Percentiles rank a stretch among this genome's conserved stretches.
These are phyloP conservation scores for Tricholoma sp. DNA, from an alignment of 768 basidiomycete species.

Conservation along the genomic window DNA sequence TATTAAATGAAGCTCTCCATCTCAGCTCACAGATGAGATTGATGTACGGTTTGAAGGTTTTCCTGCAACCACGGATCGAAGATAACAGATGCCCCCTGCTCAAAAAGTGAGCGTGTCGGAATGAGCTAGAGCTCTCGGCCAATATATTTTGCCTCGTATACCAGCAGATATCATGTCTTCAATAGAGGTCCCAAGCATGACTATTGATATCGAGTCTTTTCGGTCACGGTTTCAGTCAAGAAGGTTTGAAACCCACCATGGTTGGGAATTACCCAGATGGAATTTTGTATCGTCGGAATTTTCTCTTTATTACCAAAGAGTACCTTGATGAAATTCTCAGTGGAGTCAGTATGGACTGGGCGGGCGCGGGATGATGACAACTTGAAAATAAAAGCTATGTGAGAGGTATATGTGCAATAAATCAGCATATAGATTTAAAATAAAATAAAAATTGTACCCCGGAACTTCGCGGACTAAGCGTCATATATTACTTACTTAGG, in stretches of 20 bases:
- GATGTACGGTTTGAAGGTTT: neutral
- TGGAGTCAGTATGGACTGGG: neutral
- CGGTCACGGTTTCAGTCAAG: neutral
- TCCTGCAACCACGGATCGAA: neutral
- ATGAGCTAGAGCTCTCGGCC: neutral
- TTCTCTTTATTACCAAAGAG: neutral
- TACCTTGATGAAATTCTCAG: neutral
- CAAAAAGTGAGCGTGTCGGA: neutral
- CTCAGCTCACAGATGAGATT: no score
- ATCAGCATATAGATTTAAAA: no score
- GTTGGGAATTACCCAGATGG: neutral
- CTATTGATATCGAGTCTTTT: neutral
- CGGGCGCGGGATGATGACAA: neutral
- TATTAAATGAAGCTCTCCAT: no score
- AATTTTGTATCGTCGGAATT: neutral
- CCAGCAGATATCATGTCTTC: conserved; percentile 55
- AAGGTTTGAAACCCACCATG: neutral
- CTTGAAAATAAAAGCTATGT: no score
- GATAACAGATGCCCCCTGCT: neutral
- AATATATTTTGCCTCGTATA: conserved; percentile 49
- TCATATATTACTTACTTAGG: no score
- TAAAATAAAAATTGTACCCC: no score
- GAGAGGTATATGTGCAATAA: no score
- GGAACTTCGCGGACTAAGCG: no score
- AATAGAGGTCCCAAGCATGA: conserved; percentile 45